Conservation (phyloP, 345 rosid species). For the Populus tremula region DNA sequence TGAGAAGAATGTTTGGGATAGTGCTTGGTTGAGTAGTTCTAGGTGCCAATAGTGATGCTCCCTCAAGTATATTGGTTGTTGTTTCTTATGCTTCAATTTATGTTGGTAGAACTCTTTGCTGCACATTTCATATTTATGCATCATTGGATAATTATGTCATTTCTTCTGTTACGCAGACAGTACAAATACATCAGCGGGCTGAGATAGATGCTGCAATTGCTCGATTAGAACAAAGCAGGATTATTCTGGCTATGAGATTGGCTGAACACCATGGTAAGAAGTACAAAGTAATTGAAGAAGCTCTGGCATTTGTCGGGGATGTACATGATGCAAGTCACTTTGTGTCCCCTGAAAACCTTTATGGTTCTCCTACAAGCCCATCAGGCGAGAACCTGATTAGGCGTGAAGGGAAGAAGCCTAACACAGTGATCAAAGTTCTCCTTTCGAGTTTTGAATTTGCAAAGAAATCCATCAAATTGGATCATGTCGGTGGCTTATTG, state of each 20-base stretch:
- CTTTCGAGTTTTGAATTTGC: constrained; percentile 57
- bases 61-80: neutral
- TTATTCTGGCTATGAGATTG: constrained; percentile 79
- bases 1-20: neutral
- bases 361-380: constrained; percentile 33
- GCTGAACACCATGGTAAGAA: constrained; percentile 81
- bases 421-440: constrained; percentile 41
- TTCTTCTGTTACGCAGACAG: constrained; percentile 45
- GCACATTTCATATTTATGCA: neutral
- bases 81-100: constrained; percentile 3
- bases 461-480: constrained; percentile 53
- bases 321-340: constrained; percentile 46
- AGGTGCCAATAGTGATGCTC: neutral
- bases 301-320: constrained; percentile 75
- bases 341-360: constrained; percentile 61
- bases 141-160: neutral
- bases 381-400: constrained; percentile 30
- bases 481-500: constrained; percentile 59
- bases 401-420: constrained; percentile 30
- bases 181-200: constrained; percentile 77
- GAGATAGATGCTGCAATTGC: constrained; percentile 91
- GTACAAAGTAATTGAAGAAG: constrained; percentile 85
- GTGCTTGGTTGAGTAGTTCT: neutral
- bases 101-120: neutral
- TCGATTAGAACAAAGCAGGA: constrained; percentile 81